Conservation (phyloP, 1,284 basidiomycete species). For the Butyriboletus appendiculatus region DNA sequence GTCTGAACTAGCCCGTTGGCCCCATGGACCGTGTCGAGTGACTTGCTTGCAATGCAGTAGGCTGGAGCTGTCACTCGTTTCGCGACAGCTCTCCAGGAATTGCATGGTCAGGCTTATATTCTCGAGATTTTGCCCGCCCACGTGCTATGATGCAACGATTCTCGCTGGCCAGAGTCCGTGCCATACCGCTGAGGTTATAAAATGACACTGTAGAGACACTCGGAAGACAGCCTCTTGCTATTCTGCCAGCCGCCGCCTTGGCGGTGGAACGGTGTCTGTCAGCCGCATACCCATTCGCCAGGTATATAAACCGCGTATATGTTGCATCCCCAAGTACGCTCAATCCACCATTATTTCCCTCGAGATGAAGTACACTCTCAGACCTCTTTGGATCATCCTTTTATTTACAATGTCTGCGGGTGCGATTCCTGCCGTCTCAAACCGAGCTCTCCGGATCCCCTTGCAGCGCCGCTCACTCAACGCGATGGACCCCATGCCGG, state of each 20-base stretch:
- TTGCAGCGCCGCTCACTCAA: slow-evolving; percentile 9
- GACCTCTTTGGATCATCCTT: not conserved
- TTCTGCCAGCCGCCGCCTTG: slow-evolving; percentile 4
- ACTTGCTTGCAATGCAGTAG: slow-evolving; percentile 7
- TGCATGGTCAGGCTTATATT: not conserved
- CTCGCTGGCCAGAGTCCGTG: not conserved
- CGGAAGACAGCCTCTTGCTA: not conserved
- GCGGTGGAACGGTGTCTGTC: slow-evolving; percentile 4
- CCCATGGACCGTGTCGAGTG: not conserved
- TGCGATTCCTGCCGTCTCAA: slow-evolving; percentile 13
- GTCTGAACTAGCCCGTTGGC: no score
- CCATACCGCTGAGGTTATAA: not conserved
- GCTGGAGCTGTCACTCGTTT: not conserved
- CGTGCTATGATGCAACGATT: not conserved
- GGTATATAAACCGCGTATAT: slow-evolving; percentile 10
- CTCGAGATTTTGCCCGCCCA: no score
- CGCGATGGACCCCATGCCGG: not conserved
- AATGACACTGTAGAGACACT: not conserved
- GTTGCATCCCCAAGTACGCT: not conserved
- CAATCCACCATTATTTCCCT: not conserved
- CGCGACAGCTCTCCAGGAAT: not conserved
- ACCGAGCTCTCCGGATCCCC: slow-evolving; percentile 9
- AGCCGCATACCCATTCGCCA: slow-evolving; percentile 15
- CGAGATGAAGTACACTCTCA: slow-evolving; percentile 10
- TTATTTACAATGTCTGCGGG: not conserved